These are phyloP conservation scores for Theileria orientalis DNA, from an alignment of 169 alveolate species.

Conservation along the genomic window DNA sequence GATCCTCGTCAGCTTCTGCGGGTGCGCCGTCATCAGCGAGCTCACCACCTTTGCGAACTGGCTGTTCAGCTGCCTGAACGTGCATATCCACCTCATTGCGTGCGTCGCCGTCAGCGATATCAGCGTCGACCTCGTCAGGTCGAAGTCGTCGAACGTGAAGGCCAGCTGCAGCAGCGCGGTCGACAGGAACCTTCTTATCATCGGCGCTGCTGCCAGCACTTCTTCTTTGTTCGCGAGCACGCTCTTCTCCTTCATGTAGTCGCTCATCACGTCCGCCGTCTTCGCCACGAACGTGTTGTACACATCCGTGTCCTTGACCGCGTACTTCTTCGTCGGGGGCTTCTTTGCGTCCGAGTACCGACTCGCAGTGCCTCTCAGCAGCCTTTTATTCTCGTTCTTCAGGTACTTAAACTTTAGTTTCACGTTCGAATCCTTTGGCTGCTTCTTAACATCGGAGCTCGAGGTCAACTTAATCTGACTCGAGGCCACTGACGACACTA, in stretches of 20 bases:
- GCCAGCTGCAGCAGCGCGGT: slow-evolving; percentile 43
- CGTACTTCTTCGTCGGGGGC: slow-evolving; percentile 7
- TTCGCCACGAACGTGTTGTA: slow-evolving; percentile 26
- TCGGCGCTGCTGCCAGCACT: slow-evolving; percentile 18
- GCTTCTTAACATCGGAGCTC: not conserved
- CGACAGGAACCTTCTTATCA: slow-evolving; percentile 35
- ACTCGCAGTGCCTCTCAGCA: not conserved
- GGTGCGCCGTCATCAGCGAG: slow-evolving; percentile 36
- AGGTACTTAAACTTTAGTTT: not conserved
- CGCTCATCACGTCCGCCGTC: slow-evolving; percentile 1
- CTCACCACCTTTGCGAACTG: slow-evolving; percentile 37
- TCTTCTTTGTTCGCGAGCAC: slow-evolving; percentile 6
- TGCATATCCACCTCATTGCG: slow-evolving; percentile 43
- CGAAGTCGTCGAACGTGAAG: slow-evolving; percentile 33
- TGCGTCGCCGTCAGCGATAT: not conserved
- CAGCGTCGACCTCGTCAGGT: slow-evolving; percentile 17
- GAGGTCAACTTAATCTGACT: not conserved
- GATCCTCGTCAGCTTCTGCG: slow-evolving; percentile 20
- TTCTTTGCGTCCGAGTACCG: slow-evolving; percentile 12
- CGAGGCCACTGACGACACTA: slow-evolving; percentile 20
- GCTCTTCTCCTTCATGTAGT: slow-evolving; percentile 6
- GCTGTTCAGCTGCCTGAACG: slow-evolving; percentile 17
- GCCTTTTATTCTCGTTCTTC: not conserved
- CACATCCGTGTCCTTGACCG: slow-evolving; percentile 21
- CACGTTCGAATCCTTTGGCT: not conserved